Evolutionary conservation across 768 basidiomycete species (phyloP).

Genomic region (Russula griseocarnosa): DNA sequence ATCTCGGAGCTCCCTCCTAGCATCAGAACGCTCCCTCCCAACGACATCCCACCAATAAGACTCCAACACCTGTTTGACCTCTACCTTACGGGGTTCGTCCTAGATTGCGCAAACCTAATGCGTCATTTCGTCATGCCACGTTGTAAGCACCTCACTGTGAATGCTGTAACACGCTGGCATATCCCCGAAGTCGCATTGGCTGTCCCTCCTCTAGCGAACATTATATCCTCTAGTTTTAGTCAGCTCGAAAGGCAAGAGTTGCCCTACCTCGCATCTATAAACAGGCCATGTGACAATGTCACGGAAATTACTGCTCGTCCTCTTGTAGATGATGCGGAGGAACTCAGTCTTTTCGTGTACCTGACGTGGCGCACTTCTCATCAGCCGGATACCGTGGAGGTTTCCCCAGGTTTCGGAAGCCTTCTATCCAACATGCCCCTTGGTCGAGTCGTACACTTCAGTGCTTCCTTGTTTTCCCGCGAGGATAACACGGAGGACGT

Average conservation of each 20-base stretch:
- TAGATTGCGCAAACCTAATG: conserved; percentile 19
- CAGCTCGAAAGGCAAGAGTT: conserved; percentile 8
- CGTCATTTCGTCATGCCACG: conserved; percentile 14
- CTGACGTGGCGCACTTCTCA: not conserved
- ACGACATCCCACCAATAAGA: not conserved
- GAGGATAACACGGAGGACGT: not conserved
- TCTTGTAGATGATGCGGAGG: not conserved
- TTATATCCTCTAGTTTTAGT: conserved; percentile 16
- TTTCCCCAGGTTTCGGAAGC: conserved; percentile 1
- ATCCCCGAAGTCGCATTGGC: conserved; percentile 10
- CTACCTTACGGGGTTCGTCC: conserved; percentile 6
- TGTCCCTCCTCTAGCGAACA: conserved; percentile 5
- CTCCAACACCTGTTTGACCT: conserved; percentile 7
- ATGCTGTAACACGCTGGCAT: not conserved
- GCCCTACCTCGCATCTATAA: conserved; percentile 5
- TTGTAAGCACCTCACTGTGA: conserved; percentile 6
- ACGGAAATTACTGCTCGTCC: not conserved
- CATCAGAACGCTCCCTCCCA: conserved; percentile 12
- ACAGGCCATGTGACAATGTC: not conserved
- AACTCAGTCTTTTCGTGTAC: not conserved
- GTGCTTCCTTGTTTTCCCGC: not conserved
- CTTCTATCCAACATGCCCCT: conserved; percentile 16
- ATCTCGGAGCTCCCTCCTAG: conserved; percentile 9
- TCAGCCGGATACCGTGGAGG: not conserved
- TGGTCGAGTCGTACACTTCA: not conserved